phyloP scores from a whole-genome alignment of 208 protist genomes.

The Angomonas ambiguus region DNA sequence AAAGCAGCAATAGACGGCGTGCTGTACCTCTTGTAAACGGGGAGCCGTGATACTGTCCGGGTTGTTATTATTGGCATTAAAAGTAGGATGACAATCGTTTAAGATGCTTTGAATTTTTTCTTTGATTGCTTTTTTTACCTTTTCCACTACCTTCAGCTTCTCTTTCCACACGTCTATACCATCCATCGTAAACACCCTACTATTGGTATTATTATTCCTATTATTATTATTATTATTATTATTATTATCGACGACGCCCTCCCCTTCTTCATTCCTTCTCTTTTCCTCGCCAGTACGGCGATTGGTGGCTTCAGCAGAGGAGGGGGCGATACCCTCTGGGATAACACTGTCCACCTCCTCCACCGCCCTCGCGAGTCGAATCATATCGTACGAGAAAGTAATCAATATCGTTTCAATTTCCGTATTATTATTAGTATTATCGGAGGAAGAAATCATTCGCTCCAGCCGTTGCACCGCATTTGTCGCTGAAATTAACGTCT shows the following conservation, averaged over 20 bases:
- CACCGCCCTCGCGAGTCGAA: no score
- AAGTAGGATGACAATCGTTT: no score
- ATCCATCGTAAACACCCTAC: no score
- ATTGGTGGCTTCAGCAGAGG: no score
- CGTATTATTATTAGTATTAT: not conserved
- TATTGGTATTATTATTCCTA: not conserved
- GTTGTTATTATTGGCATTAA: not conserved
- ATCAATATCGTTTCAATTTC: no score
- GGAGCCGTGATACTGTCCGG: not conserved
- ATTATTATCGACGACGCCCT: not conserved
- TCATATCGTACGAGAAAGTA: no score
- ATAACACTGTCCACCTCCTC: no score
- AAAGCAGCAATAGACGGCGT: not conserved
- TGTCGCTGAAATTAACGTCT: not conserved
- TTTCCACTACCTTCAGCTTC: no score
- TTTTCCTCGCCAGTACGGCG: not conserved
- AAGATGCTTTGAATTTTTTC: no score
- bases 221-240: slow-evolving; percentile 1
- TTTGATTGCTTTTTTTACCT: no score
- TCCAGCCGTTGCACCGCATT: not conserved
- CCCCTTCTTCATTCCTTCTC: not conserved
- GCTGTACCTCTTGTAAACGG: not conserved
- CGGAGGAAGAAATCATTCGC: not conserved
- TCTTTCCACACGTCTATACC: no score
- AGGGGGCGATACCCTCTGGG: no score